These are phyloP conservation scores for Lactifluus piperatus DNA, from an alignment of 768 basidiomycete species.

Conservation along the genomic window DNA sequence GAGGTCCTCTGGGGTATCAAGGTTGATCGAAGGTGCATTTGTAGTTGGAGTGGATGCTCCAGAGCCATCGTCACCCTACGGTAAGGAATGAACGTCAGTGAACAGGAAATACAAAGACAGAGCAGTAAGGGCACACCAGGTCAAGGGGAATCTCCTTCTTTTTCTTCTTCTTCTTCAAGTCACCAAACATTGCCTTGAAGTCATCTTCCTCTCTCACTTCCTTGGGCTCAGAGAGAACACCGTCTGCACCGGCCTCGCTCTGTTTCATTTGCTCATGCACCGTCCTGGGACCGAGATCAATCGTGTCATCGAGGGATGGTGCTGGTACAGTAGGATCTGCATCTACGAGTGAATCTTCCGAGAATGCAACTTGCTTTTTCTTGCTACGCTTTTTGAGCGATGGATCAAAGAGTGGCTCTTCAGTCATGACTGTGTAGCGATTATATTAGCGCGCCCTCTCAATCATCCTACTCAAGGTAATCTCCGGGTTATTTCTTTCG, in stretches of 20 bases:
- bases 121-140: slow-evolving; percentile 41
- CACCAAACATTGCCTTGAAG: slow-evolving; percentile 78
- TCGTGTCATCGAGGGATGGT: slow-evolving; percentile 63
- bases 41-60: slow-evolving; percentile 53
- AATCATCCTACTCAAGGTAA: neutral
- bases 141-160: slow-evolving; percentile 83
- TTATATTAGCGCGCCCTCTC: neutral
- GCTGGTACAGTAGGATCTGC: slow-evolving; percentile 76
- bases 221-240: slow-evolving; percentile 28
- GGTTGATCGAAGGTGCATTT: slow-evolving; percentile 22
- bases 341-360: slow-evolving; percentile 76
- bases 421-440: slow-evolving; percentile 45
- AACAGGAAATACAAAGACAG: neutral
- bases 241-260: slow-evolving; percentile 30
- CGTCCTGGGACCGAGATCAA: slow-evolving; percentile 71
- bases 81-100: neutral
- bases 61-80: slow-evolving; percentile 53
- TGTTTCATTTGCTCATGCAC: slow-evolving; percentile 68
- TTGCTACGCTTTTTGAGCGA: slow-evolving; percentile 76
- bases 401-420: slow-evolving; percentile 75
- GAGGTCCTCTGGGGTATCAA: slow-evolving; percentile 52
- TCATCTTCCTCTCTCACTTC: slow-evolving; percentile 63
- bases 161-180: slow-evolving; percentile 89
- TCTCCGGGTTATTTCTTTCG: slow-evolving; percentile 6
- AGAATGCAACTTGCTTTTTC: slow-evolving; percentile 81